Evolutionary conservation across 768 basidiomycete genomes (phyloP).

Genomic region (Psilocybe tampanensis): DNA sequence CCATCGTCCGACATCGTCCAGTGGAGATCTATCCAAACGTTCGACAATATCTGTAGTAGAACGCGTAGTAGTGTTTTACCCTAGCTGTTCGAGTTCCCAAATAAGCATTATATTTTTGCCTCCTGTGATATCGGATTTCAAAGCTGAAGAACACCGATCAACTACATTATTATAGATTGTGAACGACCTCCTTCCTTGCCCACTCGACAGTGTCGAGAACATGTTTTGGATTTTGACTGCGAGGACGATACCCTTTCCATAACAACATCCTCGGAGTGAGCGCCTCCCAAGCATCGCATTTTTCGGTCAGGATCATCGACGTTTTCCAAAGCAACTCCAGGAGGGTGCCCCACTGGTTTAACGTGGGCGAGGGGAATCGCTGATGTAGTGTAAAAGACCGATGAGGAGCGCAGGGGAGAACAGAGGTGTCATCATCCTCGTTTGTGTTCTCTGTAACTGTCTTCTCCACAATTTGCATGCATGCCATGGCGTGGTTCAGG

Average conservation of each 20-base stretch:
- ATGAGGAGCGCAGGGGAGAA: constrained; percentile 37
- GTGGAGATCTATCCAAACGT: too few relatives aligned
- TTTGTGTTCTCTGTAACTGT: neutral
- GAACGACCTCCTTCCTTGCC: neutral
- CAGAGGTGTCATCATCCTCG: constrained; percentile 34
- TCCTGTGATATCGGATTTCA: too few relatives aligned
- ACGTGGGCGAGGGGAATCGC: constrained; percentile 30
- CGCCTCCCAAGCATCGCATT: constrained; percentile 44
- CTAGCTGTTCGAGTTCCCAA: too few relatives aligned
- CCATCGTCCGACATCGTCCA: too few relatives aligned
- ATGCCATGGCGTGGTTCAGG: constrained; percentile 28
- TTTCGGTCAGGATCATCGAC: constrained; percentile 41
- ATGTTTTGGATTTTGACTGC: neutral
- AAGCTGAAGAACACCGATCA: neutral
- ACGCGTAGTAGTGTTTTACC: too few relatives aligned
- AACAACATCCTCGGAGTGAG: constrained; percentile 54
- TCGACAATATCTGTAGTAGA: too few relatives aligned
- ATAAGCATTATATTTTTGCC: too few relatives aligned
- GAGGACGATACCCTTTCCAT: neutral
- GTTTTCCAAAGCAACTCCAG: constrained; percentile 62
- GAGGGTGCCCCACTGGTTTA: constrained; percentile 30
- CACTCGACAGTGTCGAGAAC: neutral
- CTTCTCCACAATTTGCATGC: constrained; percentile 31
- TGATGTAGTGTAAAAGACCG: constrained; percentile 28
- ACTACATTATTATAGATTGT: neutral